Base-by-base conservation (phyloP, 2,329 filamentous ascomycete species). In the Blastomyces silverae region DNA sequence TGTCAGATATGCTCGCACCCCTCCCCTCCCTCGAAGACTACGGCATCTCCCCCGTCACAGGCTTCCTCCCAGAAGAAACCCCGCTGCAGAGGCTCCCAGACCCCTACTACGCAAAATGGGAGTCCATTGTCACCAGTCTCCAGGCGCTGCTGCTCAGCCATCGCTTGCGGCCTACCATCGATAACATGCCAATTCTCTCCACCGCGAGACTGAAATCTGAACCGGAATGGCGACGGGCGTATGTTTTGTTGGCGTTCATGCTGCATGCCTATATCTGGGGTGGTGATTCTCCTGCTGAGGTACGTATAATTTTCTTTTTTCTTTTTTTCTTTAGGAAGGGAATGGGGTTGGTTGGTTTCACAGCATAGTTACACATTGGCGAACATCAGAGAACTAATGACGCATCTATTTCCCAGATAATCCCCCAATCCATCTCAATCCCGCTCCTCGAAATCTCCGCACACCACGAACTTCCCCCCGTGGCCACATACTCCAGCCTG, bases 101-200 rank as follows among this genome's bases (percentile, higher is more conserved):
- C 73, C 85, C 89, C 2, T 97, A 97, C 81, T 99, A 97, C 78
- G 88, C 90, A 76, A 91, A 91, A 74, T 99, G 94, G 94, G 94
- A 99, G 79, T 85, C 89, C 57, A 84, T 97, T 61, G 85, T 89
- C 44, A 85, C 87, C 70, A 97, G 96, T 73, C 83, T 99, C 39
- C 94, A 97, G 78, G 87, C 88, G 15, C 81, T 97, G 66, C 87
- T 97, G 62, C 83, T 97, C 64, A 95, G 88, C 77, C 91, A 89
- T 75, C 87, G 92, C 66, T 82, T 99, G 68, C 88, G 91, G 57
- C 84, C 87, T 61, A 86, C 92, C 66, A 85, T 97, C 66, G 88
- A 97, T 70, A 82, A 84, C 56, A 83, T 99, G 66, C 92, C 93
- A 8, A 82, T 96, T 64, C 85, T 99, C 67, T 91, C 90, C 63